phyloP scores from a whole-genome alignment of 257 asterid genomes.

The Craterostigma plantagineum region DNA sequence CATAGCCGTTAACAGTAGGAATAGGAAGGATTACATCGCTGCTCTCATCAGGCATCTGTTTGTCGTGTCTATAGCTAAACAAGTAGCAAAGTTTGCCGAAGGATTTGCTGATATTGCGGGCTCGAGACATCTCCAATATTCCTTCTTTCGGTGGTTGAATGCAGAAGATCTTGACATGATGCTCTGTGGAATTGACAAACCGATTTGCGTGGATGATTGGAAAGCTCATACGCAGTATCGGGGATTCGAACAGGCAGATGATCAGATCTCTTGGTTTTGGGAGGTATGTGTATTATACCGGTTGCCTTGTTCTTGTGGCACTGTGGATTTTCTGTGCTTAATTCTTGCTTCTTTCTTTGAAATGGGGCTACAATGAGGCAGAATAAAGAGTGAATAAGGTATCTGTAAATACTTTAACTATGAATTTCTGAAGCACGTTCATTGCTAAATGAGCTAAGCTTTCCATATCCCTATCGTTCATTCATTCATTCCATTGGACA shows the following conservation, averaged over 20 bases:
- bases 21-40: conserved; percentile 56
- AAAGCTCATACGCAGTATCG: conserved; percentile 68
- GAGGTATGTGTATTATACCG: too few species aligned
- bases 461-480: too few species aligned
- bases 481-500: too few species aligned
- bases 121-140: conserved; percentile 18
- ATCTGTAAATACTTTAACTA: too few species aligned
- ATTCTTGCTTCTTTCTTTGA: too few species aligned
- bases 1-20: conserved; percentile 62
- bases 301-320: too few species aligned
- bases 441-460: too few species aligned
- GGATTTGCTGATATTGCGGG: conserved; percentile 62
- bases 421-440: too few species aligned
- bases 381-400: too few species aligned
- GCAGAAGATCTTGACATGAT: conserved; percentile 72
- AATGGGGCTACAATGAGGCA: too few species aligned
- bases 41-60: conserved; percentile 60
- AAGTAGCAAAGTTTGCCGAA: conserved; percentile 39
- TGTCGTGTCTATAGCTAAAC: conserved; percentile 53
- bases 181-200: conserved; percentile 67
- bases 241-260: conserved; percentile 61
- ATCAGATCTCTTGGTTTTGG: conserved; percentile 93
- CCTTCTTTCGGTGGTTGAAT: conserved; percentile 57
- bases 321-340: too few species aligned
- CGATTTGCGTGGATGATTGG: conserved; percentile 86